Conservation (phyloP, 83 land plant genomes). For the Picea mariana region DNA sequence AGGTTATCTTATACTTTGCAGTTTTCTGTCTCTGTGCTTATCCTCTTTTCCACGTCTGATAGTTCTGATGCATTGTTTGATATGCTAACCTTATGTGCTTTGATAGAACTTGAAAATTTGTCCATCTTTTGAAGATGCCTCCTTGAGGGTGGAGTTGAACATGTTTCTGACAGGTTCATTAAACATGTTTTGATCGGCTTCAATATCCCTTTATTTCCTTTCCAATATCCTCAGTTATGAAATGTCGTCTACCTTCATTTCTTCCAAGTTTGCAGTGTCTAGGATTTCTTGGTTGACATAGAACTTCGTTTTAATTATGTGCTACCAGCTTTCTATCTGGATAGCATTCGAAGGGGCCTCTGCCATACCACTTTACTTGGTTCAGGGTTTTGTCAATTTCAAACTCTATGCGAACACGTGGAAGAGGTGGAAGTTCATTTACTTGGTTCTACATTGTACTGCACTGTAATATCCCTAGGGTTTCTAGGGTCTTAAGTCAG, state of each 20-base stretch:
- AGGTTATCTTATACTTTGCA: neutral
- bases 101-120: too few species aligned
- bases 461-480: neutral
- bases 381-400: conserved; percentile 55
- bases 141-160: too few species aligned
- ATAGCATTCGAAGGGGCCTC: conserved; percentile 97
- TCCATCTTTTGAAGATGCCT: too few species aligned
- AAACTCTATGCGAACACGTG: conserved; percentile 85
- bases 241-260: neutral
- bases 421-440: conserved; percentile 81
- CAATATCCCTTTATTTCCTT: too few species aligned
- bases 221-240: too few species aligned
- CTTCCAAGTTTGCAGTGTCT: neutral
- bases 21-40: neutral
- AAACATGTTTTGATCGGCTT: too few species aligned
- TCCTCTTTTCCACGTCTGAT: neutral
- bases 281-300: neutral
- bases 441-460: conserved; percentile 59
- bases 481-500: too few species aligned
- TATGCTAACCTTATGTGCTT: too few species aligned
- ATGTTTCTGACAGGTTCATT: too few species aligned
- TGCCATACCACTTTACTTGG: conserved; percentile 75
- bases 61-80: too few species aligned
- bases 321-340: conserved; percentile 97
- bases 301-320: conserved; percentile 21